Conservation (phyloP, 2,329 filamentous ascomycete genomes). For the Coleophoma crateriformis region DNA sequence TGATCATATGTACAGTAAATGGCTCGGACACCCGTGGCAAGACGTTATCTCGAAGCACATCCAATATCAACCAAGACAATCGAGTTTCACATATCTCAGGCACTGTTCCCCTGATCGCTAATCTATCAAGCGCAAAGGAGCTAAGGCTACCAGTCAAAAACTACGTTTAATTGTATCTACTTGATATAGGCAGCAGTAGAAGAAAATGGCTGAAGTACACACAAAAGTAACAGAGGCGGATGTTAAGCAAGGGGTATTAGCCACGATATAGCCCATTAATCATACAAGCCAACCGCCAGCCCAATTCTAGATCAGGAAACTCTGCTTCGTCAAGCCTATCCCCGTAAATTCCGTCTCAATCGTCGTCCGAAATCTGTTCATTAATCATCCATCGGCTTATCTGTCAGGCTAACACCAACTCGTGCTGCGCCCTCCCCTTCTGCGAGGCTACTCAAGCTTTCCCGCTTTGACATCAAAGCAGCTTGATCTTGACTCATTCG, state of each 20-base stretch:
- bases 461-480: conserved; percentile 12
- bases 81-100: too few relatives aligned
- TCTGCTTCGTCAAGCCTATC: neutral
- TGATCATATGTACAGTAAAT: too few relatives aligned
- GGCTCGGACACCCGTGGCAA: too few relatives aligned
- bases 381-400: conserved; percentile 75
- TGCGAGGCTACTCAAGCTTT: conserved; percentile 22
- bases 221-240: neutral
- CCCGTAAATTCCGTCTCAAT: too few relatives aligned
- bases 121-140: too few relatives aligned
- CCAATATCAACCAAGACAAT: too few relatives aligned
- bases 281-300: conserved; percentile 1
- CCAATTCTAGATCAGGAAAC: neutral
- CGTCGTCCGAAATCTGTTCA: neutral
- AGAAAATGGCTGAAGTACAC: neutral
- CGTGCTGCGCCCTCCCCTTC: conserved; percentile 32
- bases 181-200: too few relatives aligned
- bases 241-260: neutral
- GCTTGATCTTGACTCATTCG: conserved; percentile 23
- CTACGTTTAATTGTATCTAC: too few relatives aligned
- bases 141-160: too few relatives aligned
- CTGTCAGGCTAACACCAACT: conserved; percentile 61
- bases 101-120: too few relatives aligned
- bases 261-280: neutral
- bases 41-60: too few relatives aligned